These are phyloP conservation scores for Saccharum spontaneum DNA, from an alignment of 176 grass and related monocot genomes.

Conservation along the genomic window DNA sequence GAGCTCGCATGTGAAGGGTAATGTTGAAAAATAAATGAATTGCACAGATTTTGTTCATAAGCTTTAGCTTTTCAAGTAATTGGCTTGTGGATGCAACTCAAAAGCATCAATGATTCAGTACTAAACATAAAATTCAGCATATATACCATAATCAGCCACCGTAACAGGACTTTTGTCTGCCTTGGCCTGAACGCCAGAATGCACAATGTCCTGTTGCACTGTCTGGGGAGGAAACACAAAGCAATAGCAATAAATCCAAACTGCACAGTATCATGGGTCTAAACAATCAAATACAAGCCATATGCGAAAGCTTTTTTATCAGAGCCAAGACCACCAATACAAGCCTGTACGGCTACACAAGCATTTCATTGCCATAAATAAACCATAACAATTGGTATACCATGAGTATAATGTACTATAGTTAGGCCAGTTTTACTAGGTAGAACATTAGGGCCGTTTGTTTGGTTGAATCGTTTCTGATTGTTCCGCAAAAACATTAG, in stretches of 20 bases:
- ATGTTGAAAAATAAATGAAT: neutral
- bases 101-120: neutral
- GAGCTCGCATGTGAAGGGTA: neutral
- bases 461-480: no score
- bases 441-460: no score
- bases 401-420: neutral
- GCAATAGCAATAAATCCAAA: constrained; percentile 22
- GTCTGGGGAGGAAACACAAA: constrained; percentile 41
- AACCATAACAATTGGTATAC: neutral
- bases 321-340: neutral
- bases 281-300: neutral
- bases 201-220: constrained; percentile 73
- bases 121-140: constrained; percentile 1
- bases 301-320: neutral
- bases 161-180: constrained; percentile 88
- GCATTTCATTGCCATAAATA: neutral
- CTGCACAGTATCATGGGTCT: neutral
- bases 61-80: neutral
- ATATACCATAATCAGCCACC: constrained; percentile 90
- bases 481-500: no score
- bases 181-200: constrained; percentile 88
- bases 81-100: neutral
- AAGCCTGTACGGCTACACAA: neutral
- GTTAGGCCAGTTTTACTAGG: no score
- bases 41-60: neutral